Evolutionary conservation across 768 basidiomycete genomes (phyloP).

Genomic region (Tephrocybe sp.): DNA sequence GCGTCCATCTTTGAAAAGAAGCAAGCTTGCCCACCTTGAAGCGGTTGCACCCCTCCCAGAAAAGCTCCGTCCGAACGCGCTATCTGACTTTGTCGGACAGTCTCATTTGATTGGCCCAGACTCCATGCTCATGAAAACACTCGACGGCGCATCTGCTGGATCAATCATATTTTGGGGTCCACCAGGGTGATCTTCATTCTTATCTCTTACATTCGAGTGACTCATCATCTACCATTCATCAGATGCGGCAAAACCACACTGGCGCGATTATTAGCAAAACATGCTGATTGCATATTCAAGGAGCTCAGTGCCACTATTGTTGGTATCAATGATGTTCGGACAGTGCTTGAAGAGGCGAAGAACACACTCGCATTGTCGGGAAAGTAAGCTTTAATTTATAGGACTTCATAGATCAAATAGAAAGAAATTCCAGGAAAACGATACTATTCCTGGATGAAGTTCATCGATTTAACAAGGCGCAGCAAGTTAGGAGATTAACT

Average conservation of each 20-base stretch:
- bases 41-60: conserved; percentile 66
- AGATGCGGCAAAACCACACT: conserved; percentile 79
- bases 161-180: conserved; percentile 77
- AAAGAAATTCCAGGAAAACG: conserved; percentile 49
- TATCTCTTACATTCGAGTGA: neutral
- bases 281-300: conserved; percentile 61
- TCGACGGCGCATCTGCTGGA: conserved; percentile 52
- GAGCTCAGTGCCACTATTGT: conserved; percentile 77
- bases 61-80: conserved; percentile 59
- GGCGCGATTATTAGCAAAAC: conserved; percentile 66
- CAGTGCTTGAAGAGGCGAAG: conserved; percentile 78
- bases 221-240: neutral
- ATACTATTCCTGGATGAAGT: conserved; percentile 84
- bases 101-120: conserved; percentile 55
- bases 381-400: conserved; percentile 36
- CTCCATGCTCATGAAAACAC: conserved; percentile 54
- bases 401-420: neutral
- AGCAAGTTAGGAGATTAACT: conserved; percentile 50
- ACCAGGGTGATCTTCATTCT: conserved; percentile 47
- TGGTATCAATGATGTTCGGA: conserved; percentile 68
- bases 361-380: conserved; percentile 62
- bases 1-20: conserved; percentile 19
- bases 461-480: conserved; percentile 73
- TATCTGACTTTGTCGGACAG: conserved; percentile 77
- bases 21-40: conserved; percentile 14